These are phyloP conservation scores for Emergomyces orientalis DNA, from an alignment of 2,329 filamentous ascomycete species.

Conservation along the genomic window DNA sequence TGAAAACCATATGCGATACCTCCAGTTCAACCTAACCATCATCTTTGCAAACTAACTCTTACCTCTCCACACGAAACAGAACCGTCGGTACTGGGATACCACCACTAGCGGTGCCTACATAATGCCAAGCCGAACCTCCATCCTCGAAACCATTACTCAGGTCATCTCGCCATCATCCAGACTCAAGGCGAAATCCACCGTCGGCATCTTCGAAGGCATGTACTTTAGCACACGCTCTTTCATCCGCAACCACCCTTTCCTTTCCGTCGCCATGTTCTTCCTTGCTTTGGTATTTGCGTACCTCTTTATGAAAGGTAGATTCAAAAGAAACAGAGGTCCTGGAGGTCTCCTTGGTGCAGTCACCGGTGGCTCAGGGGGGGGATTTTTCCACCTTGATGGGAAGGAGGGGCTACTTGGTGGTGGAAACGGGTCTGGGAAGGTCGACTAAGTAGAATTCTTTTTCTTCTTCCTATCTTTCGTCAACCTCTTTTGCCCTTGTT, in stretches of 20 bases:
- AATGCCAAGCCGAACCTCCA: constrained; percentile 77
- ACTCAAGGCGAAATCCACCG: constrained; percentile 41
- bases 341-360: constrained; percentile 29
- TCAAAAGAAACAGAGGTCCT: constrained; percentile 21
- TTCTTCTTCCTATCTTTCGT: not conserved
- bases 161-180: constrained; percentile 42
- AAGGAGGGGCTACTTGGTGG: constrained; percentile 40
- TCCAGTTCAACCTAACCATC: not conserved
- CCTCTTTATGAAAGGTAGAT: constrained; percentile 25
- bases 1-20: not conserved
- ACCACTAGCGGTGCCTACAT: constrained; percentile 86
- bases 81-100: constrained; percentile 88
- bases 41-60: constrained; percentile 21
- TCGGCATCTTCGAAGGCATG: constrained; percentile 38
- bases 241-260: constrained; percentile 35
- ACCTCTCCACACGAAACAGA: constrained; percentile 42
- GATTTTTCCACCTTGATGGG: constrained; percentile 41
- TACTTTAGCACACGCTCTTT: constrained; percentile 40
- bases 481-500: not conserved
- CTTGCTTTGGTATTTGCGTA: constrained; percentile 28
- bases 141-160: constrained; percentile 65
- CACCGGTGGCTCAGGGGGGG: constrained; percentile 26
- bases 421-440: constrained; percentile 34
- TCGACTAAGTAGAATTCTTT: constrained; percentile 29
- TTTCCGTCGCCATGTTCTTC: constrained; percentile 34